Evolutionary conservation across 257 asterid species (phyloP), one percentile per base, ranked within the genome.

Genomic region (Thymus quinquecostatus): DNA sequence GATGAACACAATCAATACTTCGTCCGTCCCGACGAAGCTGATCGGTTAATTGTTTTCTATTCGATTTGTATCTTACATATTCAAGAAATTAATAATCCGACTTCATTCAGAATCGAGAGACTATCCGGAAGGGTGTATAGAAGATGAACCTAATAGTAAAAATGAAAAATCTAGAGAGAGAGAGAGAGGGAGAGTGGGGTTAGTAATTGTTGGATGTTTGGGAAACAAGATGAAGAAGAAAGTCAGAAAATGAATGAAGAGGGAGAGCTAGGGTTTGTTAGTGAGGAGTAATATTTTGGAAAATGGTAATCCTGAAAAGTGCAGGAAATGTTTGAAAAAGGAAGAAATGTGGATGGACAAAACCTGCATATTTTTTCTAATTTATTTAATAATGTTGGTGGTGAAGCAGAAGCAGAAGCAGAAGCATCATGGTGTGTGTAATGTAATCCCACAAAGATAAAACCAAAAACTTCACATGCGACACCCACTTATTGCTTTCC

Each of bases 401-500:
- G 21, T 21, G 21, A 21, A 21, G 21, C 21, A 21, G 21, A 21
- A 21, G 21, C 21, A 21, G 21, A 21, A 21, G 21, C 21, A 21
- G 21, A 72, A 27, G 55, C 60, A 70, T 59, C 47, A 43, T 66
- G 9, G 7, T 53, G 41, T 59, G 13, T 56, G 57, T 47, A 59
- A 13, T 51, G 65, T 61, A 64, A 73, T 27, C 76, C 78, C 57
- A 61, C 68, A 63, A 68, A 60, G 79, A 73, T 61, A 57, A 70
- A 69, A 74, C 70, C 68, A 70, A 62, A 47, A 49, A 64, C 51
- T 76, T 78, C 92, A 86, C 92, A 88, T 76, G 89, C 91, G 88
- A 86, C 92, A 86, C 49, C 79, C 82, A 86, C 92, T 88, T 75
- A 86, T 84, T 76, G 73, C 74, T 60, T 69, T 64, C 36, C 21